Percentiles rank a stretch among this genome's conserved stretches.
These are phyloP conservation scores for Spencermartinsiella ligniputridi DNA, from an alignment of 1,139 yeast species.

Conservation along the genomic window DNA sequence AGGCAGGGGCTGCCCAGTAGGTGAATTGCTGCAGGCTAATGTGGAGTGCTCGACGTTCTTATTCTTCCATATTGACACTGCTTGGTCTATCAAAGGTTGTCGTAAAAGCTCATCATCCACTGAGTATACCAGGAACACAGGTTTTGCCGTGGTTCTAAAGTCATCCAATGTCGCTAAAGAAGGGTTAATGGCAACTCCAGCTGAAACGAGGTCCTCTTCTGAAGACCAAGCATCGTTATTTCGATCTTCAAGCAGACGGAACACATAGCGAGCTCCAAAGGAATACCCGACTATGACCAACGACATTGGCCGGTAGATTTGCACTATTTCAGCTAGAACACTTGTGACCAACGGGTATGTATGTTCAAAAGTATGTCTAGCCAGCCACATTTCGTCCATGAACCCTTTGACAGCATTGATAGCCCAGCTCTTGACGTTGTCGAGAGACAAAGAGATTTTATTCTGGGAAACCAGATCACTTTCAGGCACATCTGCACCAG, in stretches of 20 bases:
- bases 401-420: slow-evolving; percentile 34
- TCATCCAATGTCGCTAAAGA: slow-evolving; percentile 33
- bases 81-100: slow-evolving; percentile 20
- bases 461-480: slow-evolving; percentile 12
- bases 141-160: slow-evolving; percentile 27
- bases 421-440: slow-evolving; percentile 32
- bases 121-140: slow-evolving; percentile 33
- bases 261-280: slow-evolving; percentile 38
- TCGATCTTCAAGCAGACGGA: slow-evolving; percentile 26
- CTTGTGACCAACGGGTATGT: slow-evolving; percentile 30
- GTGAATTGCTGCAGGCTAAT: slow-evolving; percentile 3
- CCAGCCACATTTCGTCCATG: slow-evolving; percentile 39
- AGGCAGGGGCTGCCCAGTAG: slow-evolving; percentile 28
- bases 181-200: slow-evolving; percentile 36
- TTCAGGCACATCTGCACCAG: slow-evolving; percentile 26
- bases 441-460: slow-evolving; percentile 23
- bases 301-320: slow-evolving; percentile 32
- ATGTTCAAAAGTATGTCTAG: slow-evolving; percentile 35
- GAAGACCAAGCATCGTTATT: slow-evolving; percentile 27
- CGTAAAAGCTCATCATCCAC: slow-evolving; percentile 32
- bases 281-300: slow-evolving; percentile 38
- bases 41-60: slow-evolving; percentile 19
- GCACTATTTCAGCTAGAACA: slow-evolving; percentile 33
- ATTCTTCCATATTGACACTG: slow-evolving; percentile 22
- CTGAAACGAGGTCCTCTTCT: slow-evolving; percentile 29